Percentiles rank a stretch among this genome's conserved stretches.
Conservation (phyloP, 2,329 filamentous ascomycete genomes). For the Paracoccidioides lutzii region DNA sequence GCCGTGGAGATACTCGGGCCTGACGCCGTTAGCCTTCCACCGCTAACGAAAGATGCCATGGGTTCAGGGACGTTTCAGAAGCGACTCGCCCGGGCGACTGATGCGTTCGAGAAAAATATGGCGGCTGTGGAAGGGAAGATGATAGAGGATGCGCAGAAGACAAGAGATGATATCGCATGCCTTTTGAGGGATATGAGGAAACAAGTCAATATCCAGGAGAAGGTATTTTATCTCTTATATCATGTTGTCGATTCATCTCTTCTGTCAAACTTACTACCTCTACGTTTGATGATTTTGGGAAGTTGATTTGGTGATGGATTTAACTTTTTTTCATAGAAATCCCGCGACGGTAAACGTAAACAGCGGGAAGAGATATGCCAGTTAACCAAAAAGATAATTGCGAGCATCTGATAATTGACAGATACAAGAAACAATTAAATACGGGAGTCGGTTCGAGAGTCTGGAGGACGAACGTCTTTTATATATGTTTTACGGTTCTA, state of each 20-base stretch:
- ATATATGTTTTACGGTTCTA: too few relatives aligned
- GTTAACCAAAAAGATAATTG: slow-evolving; percentile 11
- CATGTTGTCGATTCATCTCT: neutral
- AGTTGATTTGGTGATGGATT: neutral
- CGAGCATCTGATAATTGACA: neutral
- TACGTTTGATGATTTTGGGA: neutral
- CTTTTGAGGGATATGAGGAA: slow-evolving; percentile 7
- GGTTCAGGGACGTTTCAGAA: slow-evolving; percentile 3
- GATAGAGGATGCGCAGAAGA: slow-evolving; percentile 1
- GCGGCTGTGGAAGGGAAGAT: neutral
- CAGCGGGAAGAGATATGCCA: slow-evolving; percentile 12
- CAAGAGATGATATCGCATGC: slow-evolving; percentile 3
- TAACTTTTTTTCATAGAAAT: slow-evolving; percentile 8
- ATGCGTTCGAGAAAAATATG: neutral
- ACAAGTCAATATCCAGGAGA: slow-evolving; percentile 8
- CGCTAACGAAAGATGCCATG: neutral
- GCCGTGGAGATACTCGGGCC: slow-evolving; percentile 11
- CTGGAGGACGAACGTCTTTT: too few relatives aligned
- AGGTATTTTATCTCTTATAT: slow-evolving; percentile 6
- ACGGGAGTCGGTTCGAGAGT: too few relatives aligned
- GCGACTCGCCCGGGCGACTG: slow-evolving; percentile 4
- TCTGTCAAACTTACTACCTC: neutral
- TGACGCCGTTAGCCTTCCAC: neutral
- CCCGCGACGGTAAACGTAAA: slow-evolving; percentile 9
- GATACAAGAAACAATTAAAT: too few relatives aligned